Conservation (phyloP, 2,329 filamentous ascomycete genomes). For the Metarhizium humberi region DNA sequence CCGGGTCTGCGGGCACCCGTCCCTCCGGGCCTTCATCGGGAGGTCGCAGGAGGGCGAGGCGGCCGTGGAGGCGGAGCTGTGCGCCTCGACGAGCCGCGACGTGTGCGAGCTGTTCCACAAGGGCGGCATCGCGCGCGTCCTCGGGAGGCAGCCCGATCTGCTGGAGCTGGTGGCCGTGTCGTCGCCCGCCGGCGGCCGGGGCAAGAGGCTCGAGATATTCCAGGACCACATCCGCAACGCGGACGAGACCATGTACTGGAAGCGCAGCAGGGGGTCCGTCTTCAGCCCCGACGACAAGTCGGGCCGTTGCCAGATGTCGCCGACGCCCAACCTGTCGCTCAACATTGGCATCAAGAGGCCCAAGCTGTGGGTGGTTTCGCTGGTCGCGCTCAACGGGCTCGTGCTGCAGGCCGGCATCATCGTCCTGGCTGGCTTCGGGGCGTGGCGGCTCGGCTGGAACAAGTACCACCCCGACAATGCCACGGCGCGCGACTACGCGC, state of each 20-base stretch:
- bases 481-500: slow-evolving; percentile 8
- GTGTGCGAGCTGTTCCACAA: no score
- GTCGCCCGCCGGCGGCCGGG: no score
- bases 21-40: no score
- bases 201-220: neutral
- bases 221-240: neutral
- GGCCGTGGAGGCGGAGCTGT: no score
- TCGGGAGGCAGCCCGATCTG: no score
- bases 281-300: neutral
- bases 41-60: no score
- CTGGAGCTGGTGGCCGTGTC: no score
- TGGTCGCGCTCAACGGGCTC: slow-evolving; percentile 7
- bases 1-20: no score
- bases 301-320: neutral
- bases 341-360: slow-evolving; percentile 9
- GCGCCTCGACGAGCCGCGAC: no score
- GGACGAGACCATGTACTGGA: neutral
- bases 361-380: slow-evolving; percentile 4
- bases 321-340: slow-evolving; percentile 9
- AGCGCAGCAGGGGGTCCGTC: neutral
- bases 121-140: no score
- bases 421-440: slow-evolving; percentile 9
- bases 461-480: slow-evolving; percentile 1
- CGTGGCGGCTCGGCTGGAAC: slow-evolving; percentile 8
- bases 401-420: slow-evolving; percentile 10